These are phyloP conservation scores for Coemansia sp. DNA, from an alignment of 192 early-diverging fungal genomes.

Conservation along the genomic window DNA sequence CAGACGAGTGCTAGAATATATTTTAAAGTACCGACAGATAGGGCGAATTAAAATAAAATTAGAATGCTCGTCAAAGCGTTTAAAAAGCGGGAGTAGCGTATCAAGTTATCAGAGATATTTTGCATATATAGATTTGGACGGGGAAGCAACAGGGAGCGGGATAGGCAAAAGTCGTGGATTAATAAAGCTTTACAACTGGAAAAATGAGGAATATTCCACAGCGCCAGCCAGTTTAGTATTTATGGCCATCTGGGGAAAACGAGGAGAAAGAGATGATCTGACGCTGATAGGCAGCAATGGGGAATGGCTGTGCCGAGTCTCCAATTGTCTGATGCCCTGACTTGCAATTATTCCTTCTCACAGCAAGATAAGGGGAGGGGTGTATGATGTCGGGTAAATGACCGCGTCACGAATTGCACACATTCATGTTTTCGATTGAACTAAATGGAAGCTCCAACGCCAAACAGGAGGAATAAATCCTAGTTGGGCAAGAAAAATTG, in stretches of 20 bases:
- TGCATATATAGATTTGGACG: background rate
- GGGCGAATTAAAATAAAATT: background rate
- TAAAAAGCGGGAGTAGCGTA: too few relatives aligned
- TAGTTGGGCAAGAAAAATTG: background rate
- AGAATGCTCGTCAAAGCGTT: too few relatives aligned
- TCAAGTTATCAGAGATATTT: too few relatives aligned
- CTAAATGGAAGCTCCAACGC: background rate
- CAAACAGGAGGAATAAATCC: background rate
- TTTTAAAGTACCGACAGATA: background rate
- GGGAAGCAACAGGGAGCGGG: background rate
- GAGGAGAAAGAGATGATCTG: slow-evolving; percentile 1
- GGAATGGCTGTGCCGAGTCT: background rate
- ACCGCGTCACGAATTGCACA: slow-evolving; percentile 4
- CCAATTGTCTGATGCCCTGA: background rate
- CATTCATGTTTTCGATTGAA: background rate
- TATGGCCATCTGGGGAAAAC: background rate
- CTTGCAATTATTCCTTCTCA: slow-evolving; percentile 2
- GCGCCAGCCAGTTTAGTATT: background rate
- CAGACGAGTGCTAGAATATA: background rate
- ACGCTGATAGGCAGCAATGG: background rate
- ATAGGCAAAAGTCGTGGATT: background rate
- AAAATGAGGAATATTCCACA: background rate
- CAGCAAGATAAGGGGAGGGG: background rate
- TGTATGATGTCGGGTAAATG: slow-evolving; percentile 10
- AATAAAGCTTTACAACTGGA: background rate